phyloP scores from a whole-genome alignment of 352 stramenopile species.

The Albugo candida region DNA sequence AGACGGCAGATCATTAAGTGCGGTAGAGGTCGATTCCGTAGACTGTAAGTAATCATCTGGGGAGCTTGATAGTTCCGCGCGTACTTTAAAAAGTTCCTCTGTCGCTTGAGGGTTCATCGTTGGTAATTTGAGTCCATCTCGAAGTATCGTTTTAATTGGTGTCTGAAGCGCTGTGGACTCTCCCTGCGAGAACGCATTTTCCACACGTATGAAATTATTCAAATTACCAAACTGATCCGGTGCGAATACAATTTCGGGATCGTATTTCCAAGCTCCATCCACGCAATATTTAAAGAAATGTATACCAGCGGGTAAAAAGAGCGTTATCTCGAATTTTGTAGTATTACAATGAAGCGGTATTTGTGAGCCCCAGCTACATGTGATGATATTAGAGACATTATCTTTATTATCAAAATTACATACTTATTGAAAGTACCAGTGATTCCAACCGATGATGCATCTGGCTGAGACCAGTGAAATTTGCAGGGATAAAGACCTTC shows the following conservation, averaged over 20 bases:
- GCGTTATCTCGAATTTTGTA: slow-evolving; percentile 16
- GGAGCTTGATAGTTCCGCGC: slow-evolving; percentile 24
- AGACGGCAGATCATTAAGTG: slow-evolving; percentile 3
- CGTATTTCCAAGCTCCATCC: slow-evolving; percentile 66
- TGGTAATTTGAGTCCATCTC: slow-evolving; percentile 27
- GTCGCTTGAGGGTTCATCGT: slow-evolving; percentile 53
- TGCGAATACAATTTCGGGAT: slow-evolving; percentile 62
- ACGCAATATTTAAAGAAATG: slow-evolving; percentile 70
- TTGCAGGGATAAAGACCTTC: no score
- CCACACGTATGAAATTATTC: slow-evolving; percentile 72
- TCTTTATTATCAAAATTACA: slow-evolving; percentile 2
- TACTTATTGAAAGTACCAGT: slow-evolving; percentile 73
- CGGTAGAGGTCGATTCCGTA: slow-evolving; percentile 10
- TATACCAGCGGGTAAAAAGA: slow-evolving; percentile 41
- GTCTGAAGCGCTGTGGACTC: slow-evolving; percentile 23
- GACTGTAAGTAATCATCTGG: slow-evolving; percentile 5
- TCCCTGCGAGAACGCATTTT: slow-evolving; percentile 15
- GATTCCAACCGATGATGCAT: slow-evolving; percentile 20
- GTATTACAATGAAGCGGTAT: slow-evolving; percentile 19
- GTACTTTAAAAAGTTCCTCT: slow-evolving; percentile 40
- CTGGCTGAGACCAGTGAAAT: no score
- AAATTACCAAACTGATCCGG: slow-evolving; percentile 73
- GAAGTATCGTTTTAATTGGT: slow-evolving; percentile 51
- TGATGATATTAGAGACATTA: slow-evolving; percentile 2
- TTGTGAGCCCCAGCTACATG: slow-evolving; percentile 52